Evolutionary conservation across 148 eudicot genomes (phyloP).

Genomic region (Heliamphora exappendiculata): DNA sequence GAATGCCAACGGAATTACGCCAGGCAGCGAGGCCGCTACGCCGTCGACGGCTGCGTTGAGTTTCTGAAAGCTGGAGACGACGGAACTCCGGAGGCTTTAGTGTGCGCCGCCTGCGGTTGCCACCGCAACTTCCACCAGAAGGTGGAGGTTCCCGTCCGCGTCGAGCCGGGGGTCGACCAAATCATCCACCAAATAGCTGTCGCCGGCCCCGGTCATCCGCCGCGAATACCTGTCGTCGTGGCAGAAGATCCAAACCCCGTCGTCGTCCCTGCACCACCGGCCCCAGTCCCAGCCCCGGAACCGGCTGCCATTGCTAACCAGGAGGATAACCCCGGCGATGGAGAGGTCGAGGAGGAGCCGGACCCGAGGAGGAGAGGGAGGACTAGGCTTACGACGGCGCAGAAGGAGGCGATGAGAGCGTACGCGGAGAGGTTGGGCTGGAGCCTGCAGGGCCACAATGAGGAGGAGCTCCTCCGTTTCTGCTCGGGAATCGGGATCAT

Average conservation of each 20-base stretch:
- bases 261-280: not conserved
- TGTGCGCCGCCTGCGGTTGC: not conserved
- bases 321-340: not conserved
- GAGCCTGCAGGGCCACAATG: not conserved
- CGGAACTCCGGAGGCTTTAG: too few species aligned
- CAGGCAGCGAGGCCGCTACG: not conserved
- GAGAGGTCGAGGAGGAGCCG: not conserved
- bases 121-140: not conserved
- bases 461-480: not conserved
- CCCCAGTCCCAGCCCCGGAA: too few species aligned
- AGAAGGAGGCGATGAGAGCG: not conserved
- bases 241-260: not conserved
- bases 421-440: not conserved
- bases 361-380: not conserved
- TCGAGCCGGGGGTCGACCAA: too few species aligned
- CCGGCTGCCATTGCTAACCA: too few species aligned
- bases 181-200: not conserved
- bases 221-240: not conserved
- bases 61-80: not conserved
- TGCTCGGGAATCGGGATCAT: not conserved
- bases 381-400: too few species aligned
- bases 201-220: not conserved
- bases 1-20: not conserved
- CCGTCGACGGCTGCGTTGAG: not conserved
- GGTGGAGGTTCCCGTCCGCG: not conserved